phyloP scores from a whole-genome alignment of 192 early-diverging fungal genomes.

The Rhizophagus clarus region DNA sequence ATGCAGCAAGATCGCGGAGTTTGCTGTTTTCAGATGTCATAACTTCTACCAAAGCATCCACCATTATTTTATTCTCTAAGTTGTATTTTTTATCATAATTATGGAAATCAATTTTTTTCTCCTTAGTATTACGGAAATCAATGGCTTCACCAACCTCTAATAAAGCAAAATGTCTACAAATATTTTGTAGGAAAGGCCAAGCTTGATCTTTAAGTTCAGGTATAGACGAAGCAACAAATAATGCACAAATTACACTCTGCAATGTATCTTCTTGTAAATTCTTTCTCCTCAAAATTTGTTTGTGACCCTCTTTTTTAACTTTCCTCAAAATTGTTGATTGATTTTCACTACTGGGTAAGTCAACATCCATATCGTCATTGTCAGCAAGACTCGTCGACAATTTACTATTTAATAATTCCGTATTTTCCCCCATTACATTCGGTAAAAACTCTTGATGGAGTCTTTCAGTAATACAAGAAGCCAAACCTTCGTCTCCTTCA shows the following conservation, averaged over 20 bases:
- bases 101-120: conserved; percentile 54
- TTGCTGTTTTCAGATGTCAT: conserved; percentile 69
- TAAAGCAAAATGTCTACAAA: conserved; percentile 77
- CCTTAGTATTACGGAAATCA: conserved; percentile 48
- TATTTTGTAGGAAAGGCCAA: conserved; percentile 60
- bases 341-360: not conserved
- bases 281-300: conserved; percentile 39
- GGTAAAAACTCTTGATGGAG: conserved; percentile 38
- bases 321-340: conserved; percentile 26
- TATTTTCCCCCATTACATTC: conserved; percentile 5
- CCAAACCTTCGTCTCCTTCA: conserved; percentile 48
- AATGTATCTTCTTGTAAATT: conserved; percentile 63
- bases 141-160: conserved; percentile 70
- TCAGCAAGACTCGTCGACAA: not conserved
- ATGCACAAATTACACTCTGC: conserved; percentile 55
- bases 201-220: conserved; percentile 64
- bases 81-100: conserved; percentile 50
- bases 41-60: conserved; percentile 78
- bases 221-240: conserved; percentile 68
- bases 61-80: conserved; percentile 68
- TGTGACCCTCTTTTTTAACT: conserved; percentile 55
- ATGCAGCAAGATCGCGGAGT: conserved; percentile 65
- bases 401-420: not conserved
- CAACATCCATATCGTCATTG: conserved; percentile 39
- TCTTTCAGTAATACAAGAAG: conserved; percentile 24